These are phyloP conservation scores for Pseudogymnoascus sp. DNA, from an alignment of 2,329 filamentous ascomycete genomes.

Conservation along the genomic window DNA sequence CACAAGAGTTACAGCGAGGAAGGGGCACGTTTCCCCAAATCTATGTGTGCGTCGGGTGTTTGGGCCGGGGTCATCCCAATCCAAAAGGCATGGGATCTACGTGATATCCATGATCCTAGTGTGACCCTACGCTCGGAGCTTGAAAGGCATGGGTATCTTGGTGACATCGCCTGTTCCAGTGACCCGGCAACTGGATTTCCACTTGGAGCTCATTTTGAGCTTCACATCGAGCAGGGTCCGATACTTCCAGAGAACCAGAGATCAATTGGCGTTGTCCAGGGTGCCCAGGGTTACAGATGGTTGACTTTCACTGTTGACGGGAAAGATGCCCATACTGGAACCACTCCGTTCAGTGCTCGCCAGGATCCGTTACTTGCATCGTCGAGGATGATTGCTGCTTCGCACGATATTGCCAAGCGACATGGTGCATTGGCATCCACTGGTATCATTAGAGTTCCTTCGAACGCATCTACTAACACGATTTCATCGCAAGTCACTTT, in stretches of 20 bases:
- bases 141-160: constrained; percentile 60
- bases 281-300: constrained; percentile 68
- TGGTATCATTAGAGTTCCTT: too few relatives aligned
- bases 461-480: constrained; percentile 12
- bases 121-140: constrained; percentile 60
- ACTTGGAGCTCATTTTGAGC: constrained; percentile 66
- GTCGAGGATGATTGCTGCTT: too few relatives aligned
- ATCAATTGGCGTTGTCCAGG: constrained; percentile 59
- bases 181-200: constrained; percentile 46
- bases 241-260: constrained; percentile 54
- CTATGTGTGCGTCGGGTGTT: constrained; percentile 63
- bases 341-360: constrained; percentile 15
- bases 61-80: constrained; percentile 59
- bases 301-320: constrained; percentile 53
- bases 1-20: constrained; percentile 33
- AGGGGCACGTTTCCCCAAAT: constrained; percentile 66
- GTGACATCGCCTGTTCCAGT: constrained; percentile 29
- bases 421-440: too few relatives aligned
- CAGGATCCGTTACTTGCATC: too few relatives aligned
- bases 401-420: too few relatives aligned
- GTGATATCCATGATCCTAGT: constrained; percentile 46
- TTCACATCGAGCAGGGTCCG: constrained; percentile 76
- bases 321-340: constrained; percentile 22
- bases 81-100: constrained; percentile 49
- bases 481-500: constrained; percentile 14